Base-by-base conservation (phyloP, 169 alveolate genomes). In the Eimeria sp. region DNA sequence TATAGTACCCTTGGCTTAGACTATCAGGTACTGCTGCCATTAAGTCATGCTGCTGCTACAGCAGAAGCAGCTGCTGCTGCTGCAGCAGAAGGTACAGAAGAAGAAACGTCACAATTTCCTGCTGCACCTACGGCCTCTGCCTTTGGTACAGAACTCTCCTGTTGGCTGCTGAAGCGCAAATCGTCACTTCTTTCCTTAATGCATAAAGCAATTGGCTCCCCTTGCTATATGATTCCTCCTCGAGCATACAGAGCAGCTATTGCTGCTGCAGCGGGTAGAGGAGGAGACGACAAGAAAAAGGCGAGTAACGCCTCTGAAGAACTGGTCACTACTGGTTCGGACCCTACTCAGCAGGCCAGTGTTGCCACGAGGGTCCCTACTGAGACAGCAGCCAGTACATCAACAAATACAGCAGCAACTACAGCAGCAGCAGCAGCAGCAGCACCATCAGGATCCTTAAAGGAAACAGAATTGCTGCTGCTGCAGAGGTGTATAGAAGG, bases 81-180 rank as follows among this genome's bases (percentile, higher is more conserved):
- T 27, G 84, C 84, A 73, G 84, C 84, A 34, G 40, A 34, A 34
- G 40, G 40, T 34, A 73, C 61, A 43, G 89, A 34, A 43, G 89
- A 51, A 78, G 89, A 51, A 45, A 30, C 70, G 11, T 70, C 2
- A 25, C 22, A 11, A 82, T 25, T 30, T 4, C 54, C 90, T 27
- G 4, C 78, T 22, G 73, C 95, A 16, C 73, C 89, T 6, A 14
- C 73, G 5, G 43, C 75, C 76, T 73, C 89, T 7, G 83, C 78
- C 27, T 16, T 90, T 3, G 95, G 95, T 22, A 51, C 89, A 40
- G 89, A 67, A 20, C 73, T 90, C 30, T 34, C 54, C 34, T 45
- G 89, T 20, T 80, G 95, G 63, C 89, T 90, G 58, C 88, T 70
- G 88, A 63, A 89, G 20, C 86, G 82, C 25, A 89, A 72, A 51